Base-by-base conservation (phyloP, 768 basidiomycete genomes). In the Panaeolus papilionaceus region DNA sequence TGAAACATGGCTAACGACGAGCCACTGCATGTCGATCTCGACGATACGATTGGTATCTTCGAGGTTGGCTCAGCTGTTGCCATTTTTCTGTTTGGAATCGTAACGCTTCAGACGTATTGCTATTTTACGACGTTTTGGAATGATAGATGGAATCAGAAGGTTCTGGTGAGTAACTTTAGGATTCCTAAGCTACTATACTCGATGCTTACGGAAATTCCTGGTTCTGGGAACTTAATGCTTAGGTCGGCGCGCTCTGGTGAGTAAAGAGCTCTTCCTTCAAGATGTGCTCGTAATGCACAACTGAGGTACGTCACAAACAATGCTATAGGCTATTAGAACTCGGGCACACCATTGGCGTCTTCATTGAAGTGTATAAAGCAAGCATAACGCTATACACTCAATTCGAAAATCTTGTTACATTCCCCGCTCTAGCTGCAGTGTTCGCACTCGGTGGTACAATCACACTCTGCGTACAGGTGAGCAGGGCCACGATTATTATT, bases 391-490 rank as follows among this genome's bases (percentile, higher is more conserved):
- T 69, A 1, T 76, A 75, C 7, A 74, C 75, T 1, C 39, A 68
- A 20, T 73, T 75, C 3, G 68, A 76, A 49, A 68, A 71, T 11
- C 61, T 75, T 11, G 14, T 58, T 28, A 58, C 54, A 33, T 58
- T 58, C 54, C 54, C 54, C 11, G 54, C 54, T 28, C 54, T 58
- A 0, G 8, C 54, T 4, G 10, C 73, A 2, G 71, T 71, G 16
- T 70, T 73, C 1, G 66, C 78, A 7, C 67, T 79, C 23, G 78
- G 78, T 38, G 76, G 74, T 3, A 39, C 72, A 3, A 77, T 79
- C 12, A 79, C 78, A 4, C 64, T 75, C 12, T 68, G 73, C n/a
- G 75, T 76, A 8, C 77, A 80, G 67, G 75, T 78, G 42, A 69
- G 72, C 2, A 33, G 33, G n/a, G 18, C 18, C 16, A 4, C 1